Conservation (phyloP, 2,329 filamentous ascomycete genomes). For the Cytospora chrysosperma region DNA sequence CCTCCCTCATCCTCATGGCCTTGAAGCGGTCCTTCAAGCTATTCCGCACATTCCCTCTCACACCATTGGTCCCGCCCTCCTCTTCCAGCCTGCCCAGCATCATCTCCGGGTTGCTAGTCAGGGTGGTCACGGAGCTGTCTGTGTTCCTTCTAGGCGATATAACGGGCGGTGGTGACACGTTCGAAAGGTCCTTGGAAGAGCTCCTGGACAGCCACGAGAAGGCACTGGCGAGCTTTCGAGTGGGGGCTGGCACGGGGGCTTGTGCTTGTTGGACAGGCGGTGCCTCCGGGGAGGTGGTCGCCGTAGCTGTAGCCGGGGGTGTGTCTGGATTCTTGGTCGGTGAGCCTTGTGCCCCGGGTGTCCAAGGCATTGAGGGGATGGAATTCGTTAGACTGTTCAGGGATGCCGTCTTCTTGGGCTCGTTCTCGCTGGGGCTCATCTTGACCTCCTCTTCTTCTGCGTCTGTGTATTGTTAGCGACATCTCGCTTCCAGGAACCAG, state of each 20-base stretch:
- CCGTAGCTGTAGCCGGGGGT: slow-evolving; percentile 32
- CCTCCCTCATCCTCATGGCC: slow-evolving; percentile 70
- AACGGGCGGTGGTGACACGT: slow-evolving; percentile 53
- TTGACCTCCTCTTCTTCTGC: slow-evolving; percentile 28
- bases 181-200: slow-evolving; percentile 57
- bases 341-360: slow-evolving; percentile 53
- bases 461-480: slow-evolving; percentile 12
- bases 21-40: slow-evolving; percentile 80
- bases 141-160: slow-evolving; percentile 67
- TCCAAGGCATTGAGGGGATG: slow-evolving; percentile 73
- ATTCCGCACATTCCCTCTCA: slow-evolving; percentile 49
- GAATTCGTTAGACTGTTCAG: slow-evolving; percentile 70
- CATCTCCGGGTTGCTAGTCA: slow-evolving; percentile 79
- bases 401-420: slow-evolving; percentile 59
- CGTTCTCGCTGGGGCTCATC: slow-evolving; percentile 39
- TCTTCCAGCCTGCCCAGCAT: slow-evolving; percentile 76
- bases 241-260: slow-evolving; percentile 40
- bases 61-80: slow-evolving; percentile 49
- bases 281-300: slow-evolving; percentile 33
- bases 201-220: slow-evolving; percentile 81
- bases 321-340: slow-evolving; percentile 41
- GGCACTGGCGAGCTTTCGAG: slow-evolving; percentile 80
- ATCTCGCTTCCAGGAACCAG: slow-evolving; percentile 15
- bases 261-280: slow-evolving; percentile 28
- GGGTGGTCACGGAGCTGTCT: slow-evolving; percentile 73